Evolutionary conservation across 202 grass and related monocot genomes (phyloP), one percentile per base, ranked within the genome.

Genomic region (Schoenoplectus tabernaemontani): DNA sequence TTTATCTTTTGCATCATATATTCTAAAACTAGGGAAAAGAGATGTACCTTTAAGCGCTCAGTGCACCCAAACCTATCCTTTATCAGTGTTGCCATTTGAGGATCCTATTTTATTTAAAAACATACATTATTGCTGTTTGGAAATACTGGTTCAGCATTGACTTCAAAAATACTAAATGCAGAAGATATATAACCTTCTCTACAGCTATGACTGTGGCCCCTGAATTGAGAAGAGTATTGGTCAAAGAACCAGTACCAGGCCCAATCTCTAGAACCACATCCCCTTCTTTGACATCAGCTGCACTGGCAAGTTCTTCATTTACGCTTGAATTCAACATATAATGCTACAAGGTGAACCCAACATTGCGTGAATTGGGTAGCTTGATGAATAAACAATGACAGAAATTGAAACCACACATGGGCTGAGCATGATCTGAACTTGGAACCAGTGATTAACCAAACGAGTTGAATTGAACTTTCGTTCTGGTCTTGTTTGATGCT

Each of bases 231-330:
- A 95, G 83, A 6, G 83, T 87, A 20, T 86, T 88, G 9, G 89
- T 98, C 54, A 95, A 91, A 7, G 96, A 95, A 7, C 96, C 96
- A 5, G 91, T 92, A 0, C 91, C 91, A 23, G 91, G 95, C 6
- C 95, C 91, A 0, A 95, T 98, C 88, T 98, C 91, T 46, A 95
- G 89, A 50, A 98, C 89, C 80, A 98, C 86, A 65, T 92, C 95
- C 2, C 91, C 95, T 4, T 90, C 86, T 61, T 84, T 84, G 13
- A 95, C 88, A 50, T 78, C 80, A 2, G 89, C 91, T 17, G 84
- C 95, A 36, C 48, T 57, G 30, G 65, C 67, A 57, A 98, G 91
- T 64, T 89, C 88, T 72, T 94, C 89, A 59, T 98, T 95, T 72
- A 95, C 61, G 73, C 70, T 87, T 53, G 91, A 76, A 89, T 90